Evolutionary conservation across 805 yeast genomes (phyloP).

Genomic region (Ogataea saltuana): DNA sequence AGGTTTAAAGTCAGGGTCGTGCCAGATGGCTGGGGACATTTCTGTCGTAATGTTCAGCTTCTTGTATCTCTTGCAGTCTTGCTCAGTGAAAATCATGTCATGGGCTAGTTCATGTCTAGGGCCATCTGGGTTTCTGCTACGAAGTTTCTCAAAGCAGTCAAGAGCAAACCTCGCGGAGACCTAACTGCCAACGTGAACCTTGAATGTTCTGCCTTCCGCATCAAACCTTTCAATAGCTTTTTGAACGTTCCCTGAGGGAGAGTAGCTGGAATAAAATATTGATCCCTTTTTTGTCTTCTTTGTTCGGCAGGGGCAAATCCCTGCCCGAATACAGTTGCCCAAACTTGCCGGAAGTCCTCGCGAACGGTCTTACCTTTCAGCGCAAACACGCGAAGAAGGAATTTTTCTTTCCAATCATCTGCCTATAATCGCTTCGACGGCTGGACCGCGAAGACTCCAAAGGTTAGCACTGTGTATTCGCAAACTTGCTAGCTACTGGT

Average conservation of each 20-base stretch:
- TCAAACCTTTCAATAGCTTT: conserved; percentile 28
- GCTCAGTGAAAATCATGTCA: conserved; percentile 30
- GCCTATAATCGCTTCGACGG: too few species aligned
- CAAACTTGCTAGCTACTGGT: too few species aligned
- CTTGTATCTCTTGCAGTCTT: conserved; percentile 27
- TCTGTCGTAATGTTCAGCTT: conserved; percentile 30
- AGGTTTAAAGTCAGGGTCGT: conserved; percentile 31
- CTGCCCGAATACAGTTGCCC: too few species aligned
- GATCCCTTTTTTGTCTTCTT: too few species aligned
- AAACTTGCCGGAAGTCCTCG: too few species aligned
- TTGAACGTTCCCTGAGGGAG: conserved; percentile 32
- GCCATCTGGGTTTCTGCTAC: conserved; percentile 27
- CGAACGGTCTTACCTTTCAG: too few species aligned
- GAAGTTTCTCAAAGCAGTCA: conserved; percentile 29
- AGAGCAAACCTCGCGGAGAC: conserved; percentile 30
- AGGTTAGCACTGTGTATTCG: neutral
- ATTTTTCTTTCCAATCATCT: too few species aligned
- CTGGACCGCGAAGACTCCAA: neutral
- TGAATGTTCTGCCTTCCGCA: conserved; percentile 29
- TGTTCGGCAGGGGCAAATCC: too few species aligned
- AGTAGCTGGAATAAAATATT: too few species aligned
- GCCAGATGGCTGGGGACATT: conserved; percentile 32
- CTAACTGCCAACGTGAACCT: conserved; percentile 29
- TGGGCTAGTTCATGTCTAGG: conserved; percentile 32
- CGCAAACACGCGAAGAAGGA: too few species aligned